These are phyloP conservation scores for Citrus reticulata DNA, from an alignment of 345 rosid genomes.

Conservation along the genomic window DNA sequence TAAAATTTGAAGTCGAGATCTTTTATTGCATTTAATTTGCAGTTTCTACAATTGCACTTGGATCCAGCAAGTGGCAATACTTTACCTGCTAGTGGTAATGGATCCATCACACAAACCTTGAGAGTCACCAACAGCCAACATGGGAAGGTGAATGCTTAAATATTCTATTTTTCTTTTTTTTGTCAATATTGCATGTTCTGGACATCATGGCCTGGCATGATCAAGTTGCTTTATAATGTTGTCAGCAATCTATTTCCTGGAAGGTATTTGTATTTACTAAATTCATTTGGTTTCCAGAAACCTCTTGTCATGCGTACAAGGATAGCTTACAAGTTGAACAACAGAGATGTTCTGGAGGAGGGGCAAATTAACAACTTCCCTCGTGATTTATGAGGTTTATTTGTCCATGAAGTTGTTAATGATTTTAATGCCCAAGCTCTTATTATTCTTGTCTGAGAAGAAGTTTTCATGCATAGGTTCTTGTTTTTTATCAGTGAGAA, in stretches of 20 bases:
- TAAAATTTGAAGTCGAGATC: slow-evolving; percentile 1
- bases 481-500: slow-evolving; percentile 12
- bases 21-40: slow-evolving; percentile 24
- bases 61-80: slow-evolving; percentile 85
- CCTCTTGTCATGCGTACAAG: slow-evolving; percentile 86
- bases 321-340: slow-evolving; percentile 79
- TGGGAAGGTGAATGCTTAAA: slow-evolving; percentile 65
- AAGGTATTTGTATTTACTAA: background rate
- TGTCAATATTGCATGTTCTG: background rate
- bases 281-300: slow-evolving; percentile 58
- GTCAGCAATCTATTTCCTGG: background rate
- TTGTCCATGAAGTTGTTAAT: slow-evolving; percentile 1
- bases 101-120: slow-evolving; percentile 59
- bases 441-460: slow-evolving; percentile 20
- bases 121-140: slow-evolving; percentile 90
- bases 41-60: slow-evolving; percentile 95
- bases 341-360: slow-evolving; percentile 81
- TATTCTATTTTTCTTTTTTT: background rate
- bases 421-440: slow-evolving; percentile 10
- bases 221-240: background rate
- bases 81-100: slow-evolving; percentile 60
- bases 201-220: background rate
- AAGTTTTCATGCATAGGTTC: slow-evolving; percentile 10
- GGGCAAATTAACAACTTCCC: slow-evolving; percentile 94
- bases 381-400: slow-evolving; percentile 55